Base-by-base conservation (phyloP, 768 basidiomycete species). In the Paxillus rubicundulus region DNA sequence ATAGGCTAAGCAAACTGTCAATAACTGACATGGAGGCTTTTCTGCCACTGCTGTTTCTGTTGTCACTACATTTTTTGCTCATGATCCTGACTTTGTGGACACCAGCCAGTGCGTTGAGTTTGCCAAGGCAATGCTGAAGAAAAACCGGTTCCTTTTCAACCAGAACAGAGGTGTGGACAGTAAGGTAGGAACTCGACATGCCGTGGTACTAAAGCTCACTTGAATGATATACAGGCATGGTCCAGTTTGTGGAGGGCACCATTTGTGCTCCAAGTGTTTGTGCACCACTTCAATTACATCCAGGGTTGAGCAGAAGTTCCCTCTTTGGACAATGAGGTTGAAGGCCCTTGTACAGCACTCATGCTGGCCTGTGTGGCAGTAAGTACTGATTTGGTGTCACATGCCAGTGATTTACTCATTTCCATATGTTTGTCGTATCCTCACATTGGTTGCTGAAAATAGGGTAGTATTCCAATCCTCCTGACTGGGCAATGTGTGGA, bases 401-500 rank as follows among this genome's bases (percentile, higher is more conserved):
- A 5, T 14, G 4, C 30, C 45, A 18, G n/a, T n/a, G n/a, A n/a
- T n/a, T n/a, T 30, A 38, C 39, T 50, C 20, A 50, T n/a, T 13
- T 28, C 36, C 24, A n/a, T 37, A 53, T 48, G 38, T 53, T 39
- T 51, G 37, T 33, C 32, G 33, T 18, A 18, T 56, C 24, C 56
- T 54, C 20, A 49, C 45, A 36, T 18, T 50, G 3, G 36, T 56
- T 7, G 17, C 43, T 8, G 47, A 56, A 20, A 28, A 38, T 24
- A 36, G 49, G 14, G 9, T 56, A 2, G 10, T 8, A 4, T 56
- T 54, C 14, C 12, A 50, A 21, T 17, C 32, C 6, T 27, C 37
- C 21, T 47, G 50, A 12, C 37, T 17, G 18, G 32, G 49, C 24
- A 41, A 51, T 50, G 39, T 41, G n/a, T 58, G 57, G 57, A 46